Evolutionary conservation across 306 rosid genomes (phyloP), one percentile per base, ranked within the genome.

Genomic region (Alnus glutinosa): DNA sequence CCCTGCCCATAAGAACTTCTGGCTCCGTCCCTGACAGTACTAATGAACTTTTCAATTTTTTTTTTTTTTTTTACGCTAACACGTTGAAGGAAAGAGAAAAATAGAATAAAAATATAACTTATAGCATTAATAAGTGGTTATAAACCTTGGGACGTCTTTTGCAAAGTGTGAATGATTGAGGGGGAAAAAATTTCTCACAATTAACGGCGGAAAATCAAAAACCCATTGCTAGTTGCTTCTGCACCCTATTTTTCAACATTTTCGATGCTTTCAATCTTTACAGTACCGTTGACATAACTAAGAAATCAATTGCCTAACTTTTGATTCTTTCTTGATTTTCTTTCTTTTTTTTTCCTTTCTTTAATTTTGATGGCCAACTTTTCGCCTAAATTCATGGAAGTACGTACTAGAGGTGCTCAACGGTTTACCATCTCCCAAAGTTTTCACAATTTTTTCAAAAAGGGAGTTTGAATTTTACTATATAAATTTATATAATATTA

Each of bases 281-380:
- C 44, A 72, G 37, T 34, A 34, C 8, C 14, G 50, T 64, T 28
- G 51, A 81, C 77, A 70, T 64, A 82, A 3, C 75, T 34, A 66
- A 62, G 37, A 71, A 71, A 57, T 7, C 8, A 63, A 10, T 59
- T 1, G 52, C 67, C 77, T 51, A 77, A 49, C 2, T 50, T 79
- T 81, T 67, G 70, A 75, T 74, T 42, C 76, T 83, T 30, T 71
- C 52, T 63, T 34, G 19, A 7, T 18, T 13, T 12, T 30, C 11
- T 7, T 47, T 30, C 7, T 23, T 28, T 46, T 58, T 42, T 23
- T 44, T 75, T 4, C 64, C 7, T n/a, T 15, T 2, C 16, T 18
- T 30, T 12, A 2, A 63, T 6, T 32, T 7, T 19, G 37, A 39
- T 18, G 59, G 8, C 59, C 59, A 63, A 12, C 11, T 39, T 66